Evolutionary conservation across 805 yeast genomes (phyloP).

Genomic region (Kodamaea nitidulidarum): DNA sequence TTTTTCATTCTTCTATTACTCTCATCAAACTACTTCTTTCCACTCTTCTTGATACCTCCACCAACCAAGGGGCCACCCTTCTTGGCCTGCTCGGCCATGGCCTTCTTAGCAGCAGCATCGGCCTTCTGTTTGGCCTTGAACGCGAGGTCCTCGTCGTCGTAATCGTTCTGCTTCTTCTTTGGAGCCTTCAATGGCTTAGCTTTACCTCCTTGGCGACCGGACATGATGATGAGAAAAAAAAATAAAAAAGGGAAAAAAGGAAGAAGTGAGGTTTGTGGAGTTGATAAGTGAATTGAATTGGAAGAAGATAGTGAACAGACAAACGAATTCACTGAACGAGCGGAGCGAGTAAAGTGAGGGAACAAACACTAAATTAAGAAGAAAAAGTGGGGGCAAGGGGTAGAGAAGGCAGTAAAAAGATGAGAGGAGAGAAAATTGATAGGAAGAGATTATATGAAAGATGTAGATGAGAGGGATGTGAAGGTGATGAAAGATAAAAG

Average conservation of each 20-base stretch:
- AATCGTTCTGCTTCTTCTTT: slow-evolving; percentile 72
- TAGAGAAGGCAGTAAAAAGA: not conserved
- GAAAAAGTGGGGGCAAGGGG: not conserved
- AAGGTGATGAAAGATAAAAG: no score
- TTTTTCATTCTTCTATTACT: no score
- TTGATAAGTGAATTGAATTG: no score
- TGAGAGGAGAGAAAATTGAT: not conserved
- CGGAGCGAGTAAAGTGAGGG: no score
- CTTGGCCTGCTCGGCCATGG: slow-evolving; percentile 79
- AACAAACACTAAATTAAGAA: no score
- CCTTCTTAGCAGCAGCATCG: slow-evolving; percentile 90
- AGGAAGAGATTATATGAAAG: no score
- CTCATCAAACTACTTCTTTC: slow-evolving; percentile 17
- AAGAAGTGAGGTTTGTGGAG: no score
- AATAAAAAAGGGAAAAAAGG: slow-evolving; percentile 1
- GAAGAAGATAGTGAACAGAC: no score
- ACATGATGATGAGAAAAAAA: slow-evolving; percentile 46
- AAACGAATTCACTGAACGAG: no score
- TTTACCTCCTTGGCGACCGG: slow-evolving; percentile 97
- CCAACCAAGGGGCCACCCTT: slow-evolving; percentile 90
- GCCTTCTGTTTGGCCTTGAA: slow-evolving; percentile 93
- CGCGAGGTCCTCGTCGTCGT: slow-evolving; percentile 85
- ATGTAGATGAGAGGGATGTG: no score
- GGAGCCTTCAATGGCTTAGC: slow-evolving; percentile 86
- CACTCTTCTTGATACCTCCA: slow-evolving; percentile 94